Base-by-base conservation (phyloP, 2,329 filamentous ascomycete species). In the Pestalotiopsis fici region DNA sequence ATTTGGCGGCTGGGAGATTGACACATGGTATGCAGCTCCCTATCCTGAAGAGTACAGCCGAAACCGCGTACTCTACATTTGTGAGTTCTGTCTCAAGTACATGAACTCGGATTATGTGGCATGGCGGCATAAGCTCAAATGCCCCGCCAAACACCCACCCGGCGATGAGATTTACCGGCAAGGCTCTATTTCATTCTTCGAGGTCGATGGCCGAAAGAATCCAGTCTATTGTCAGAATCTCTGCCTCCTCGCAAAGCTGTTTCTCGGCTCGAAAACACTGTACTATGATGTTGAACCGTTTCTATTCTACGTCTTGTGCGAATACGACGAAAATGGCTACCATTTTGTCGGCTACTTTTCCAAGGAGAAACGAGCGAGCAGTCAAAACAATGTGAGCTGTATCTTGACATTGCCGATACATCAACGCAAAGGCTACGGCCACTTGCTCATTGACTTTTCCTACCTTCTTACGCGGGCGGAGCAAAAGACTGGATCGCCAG, bases 271-370 rank as follows among this genome's bases (percentile, higher is more conserved):
- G 65, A 99, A 99, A 79, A 99, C 96, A 0, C 86, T 98, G 3
- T 98, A 98, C 83, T 98, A 98, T 81, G 95, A 98, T 75, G 95
- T 98, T 2, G 95, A 98, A 72, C 96, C 95, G 0, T 98, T 98
- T 78, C 81, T 98, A 6, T 98, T 98, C 82, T 98, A 98, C 78
- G 95, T 98, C 73, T 93, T 98, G 82, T 97, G 94, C 71, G 96
- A 97, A 74, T 95, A 95, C 73, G 93, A 98, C 75, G 92, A 96
- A 66, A 88, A 91, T 21, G 95, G 95, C 21, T 98, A 96, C 76
- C 96, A 98, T 77, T 96, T 99, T 72, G 95, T 98, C 28, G 96
- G 96, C n/a, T 99, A 99, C 77, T 99, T 99, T 75, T 98, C 96
- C 63, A 99, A 99, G 78, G 96, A 99, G 81, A 99, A 99, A 81